Conservation (phyloP, 1,284 basidiomycete species). For the Phylloporus sp. region DNA sequence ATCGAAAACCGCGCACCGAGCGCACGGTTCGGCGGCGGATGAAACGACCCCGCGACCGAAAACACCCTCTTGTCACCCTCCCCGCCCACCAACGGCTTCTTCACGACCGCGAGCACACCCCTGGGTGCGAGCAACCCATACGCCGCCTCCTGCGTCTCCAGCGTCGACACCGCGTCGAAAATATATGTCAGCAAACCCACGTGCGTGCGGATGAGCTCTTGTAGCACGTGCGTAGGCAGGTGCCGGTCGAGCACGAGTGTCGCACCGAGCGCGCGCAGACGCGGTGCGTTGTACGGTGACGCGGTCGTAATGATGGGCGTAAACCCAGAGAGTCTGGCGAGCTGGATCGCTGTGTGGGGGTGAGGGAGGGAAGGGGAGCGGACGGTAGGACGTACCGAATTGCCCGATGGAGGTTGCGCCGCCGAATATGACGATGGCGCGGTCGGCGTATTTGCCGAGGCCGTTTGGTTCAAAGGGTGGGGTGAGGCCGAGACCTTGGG, state of each 20-base stretch:
- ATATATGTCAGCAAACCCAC: slow-evolving; percentile 12
- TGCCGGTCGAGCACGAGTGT: slow-evolving; percentile 48
- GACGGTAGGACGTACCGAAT: slow-evolving; percentile 36
- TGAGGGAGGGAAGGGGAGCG: too few relatives aligned
- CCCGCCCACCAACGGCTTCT: neutral
- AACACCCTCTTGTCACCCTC: slow-evolving; percentile 4
- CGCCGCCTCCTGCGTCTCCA: slow-evolving; percentile 26
- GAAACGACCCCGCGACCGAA: slow-evolving; percentile 21
- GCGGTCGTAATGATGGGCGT: slow-evolving; percentile 50
- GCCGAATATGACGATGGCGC: slow-evolving; percentile 48
- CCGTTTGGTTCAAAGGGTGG: slow-evolving; percentile 34
- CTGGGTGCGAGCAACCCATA: slow-evolving; percentile 23
- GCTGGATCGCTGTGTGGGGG: slow-evolving; percentile 42
- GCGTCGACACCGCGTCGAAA: slow-evolving; percentile 29
- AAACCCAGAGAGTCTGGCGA: slow-evolving; percentile 50
- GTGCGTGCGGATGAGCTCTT: slow-evolving; percentile 8
- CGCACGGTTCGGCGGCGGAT: slow-evolving; percentile 17
- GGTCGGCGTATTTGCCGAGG: slow-evolving; percentile 40
- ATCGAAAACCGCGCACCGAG: slow-evolving; percentile 22
- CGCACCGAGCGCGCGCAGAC: slow-evolving; percentile 51
- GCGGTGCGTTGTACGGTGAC: slow-evolving; percentile 44
- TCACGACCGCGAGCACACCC: slow-evolving; percentile 25
- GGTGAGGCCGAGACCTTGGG: slow-evolving; percentile 28
- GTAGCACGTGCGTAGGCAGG: slow-evolving; percentile 14
- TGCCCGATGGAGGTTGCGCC: slow-evolving; percentile 48